Evolutionary conservation across 164 flowering plant genomes (phyloP).

Genomic region (Nelumbo lutea): DNA sequence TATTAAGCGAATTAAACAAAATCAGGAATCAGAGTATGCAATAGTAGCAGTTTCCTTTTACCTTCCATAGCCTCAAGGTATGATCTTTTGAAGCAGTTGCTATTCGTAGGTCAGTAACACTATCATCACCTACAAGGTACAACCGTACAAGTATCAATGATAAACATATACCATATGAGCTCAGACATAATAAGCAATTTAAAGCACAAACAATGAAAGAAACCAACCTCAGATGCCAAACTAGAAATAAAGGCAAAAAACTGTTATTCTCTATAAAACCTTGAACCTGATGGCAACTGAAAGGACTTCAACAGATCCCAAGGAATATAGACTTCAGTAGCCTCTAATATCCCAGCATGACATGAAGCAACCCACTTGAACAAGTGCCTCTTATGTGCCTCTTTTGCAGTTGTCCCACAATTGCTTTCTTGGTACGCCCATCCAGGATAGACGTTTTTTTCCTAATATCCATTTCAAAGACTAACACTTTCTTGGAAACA

Average conservation of each 20-base stretch:
- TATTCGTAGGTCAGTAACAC: slow-evolving; percentile 20
- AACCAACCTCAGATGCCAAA: not conserved
- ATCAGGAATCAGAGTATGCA: not conserved
- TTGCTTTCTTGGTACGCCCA: too few relatives aligned
- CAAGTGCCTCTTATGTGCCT: too few relatives aligned
- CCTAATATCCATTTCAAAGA: too few relatives aligned
- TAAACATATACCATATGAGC: not conserved
- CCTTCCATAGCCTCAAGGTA: slow-evolving; percentile 90
- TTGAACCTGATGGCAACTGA: not conserved
- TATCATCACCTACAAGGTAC: slow-evolving; percentile 14
- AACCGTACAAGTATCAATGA: not conserved
- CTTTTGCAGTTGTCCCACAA: too few relatives aligned
- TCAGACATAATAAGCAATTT: not conserved
- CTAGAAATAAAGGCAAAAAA: not conserved
- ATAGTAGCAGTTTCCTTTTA: slow-evolving; percentile 21
- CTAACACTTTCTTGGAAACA: too few relatives aligned
- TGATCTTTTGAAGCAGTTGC: slow-evolving; percentile 93
- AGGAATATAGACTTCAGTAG: not conserved
- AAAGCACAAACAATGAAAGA: not conserved
- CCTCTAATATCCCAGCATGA: not conserved
- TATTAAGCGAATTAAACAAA: slow-evolving; percentile 3
- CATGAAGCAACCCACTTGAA: too few relatives aligned
- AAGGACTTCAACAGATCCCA: not conserved
- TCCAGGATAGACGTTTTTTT: too few relatives aligned
- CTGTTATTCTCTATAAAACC: not conserved